Percentiles rank a stretch among this genome's conserved stretches.
phyloP scores from a whole-genome alignment of 192 early-diverging fungal species.

The Coemansia sp. region DNA sequence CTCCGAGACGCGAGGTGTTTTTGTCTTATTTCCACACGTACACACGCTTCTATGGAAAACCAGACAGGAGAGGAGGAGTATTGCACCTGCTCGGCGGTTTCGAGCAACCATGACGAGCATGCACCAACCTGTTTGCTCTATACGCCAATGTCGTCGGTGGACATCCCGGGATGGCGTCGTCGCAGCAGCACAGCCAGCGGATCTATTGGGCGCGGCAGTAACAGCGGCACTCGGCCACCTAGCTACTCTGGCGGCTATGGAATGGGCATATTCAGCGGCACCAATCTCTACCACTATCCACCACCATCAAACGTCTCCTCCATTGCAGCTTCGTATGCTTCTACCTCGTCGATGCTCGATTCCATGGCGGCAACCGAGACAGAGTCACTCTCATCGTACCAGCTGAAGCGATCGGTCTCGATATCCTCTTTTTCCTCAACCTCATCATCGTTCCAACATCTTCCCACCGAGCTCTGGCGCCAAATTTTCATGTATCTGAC shows the following conservation, averaged over 20 bases:
- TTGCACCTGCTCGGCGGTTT: conserved; percentile 49
- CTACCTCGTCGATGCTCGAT: conserved; percentile 53
- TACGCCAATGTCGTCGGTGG: conserved; percentile 49
- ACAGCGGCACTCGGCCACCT: conserved; percentile 27
- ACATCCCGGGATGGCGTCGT: conserved; percentile 35
- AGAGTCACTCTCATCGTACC: conserved; percentile 48
- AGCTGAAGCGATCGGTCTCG: conserved; percentile 36
- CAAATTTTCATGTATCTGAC: conserved; percentile 39
- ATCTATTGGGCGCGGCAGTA: conserved; percentile 23
- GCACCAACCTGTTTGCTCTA: conserved; percentile 51
- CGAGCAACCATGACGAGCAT: conserved; percentile 38
- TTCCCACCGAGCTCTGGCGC: conserved; percentile 49
- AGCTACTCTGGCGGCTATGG: conserved; percentile 46
- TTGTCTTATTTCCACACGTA: conserved; percentile 1
- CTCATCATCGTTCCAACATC: conserved; percentile 33
- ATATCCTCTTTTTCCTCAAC: conserved; percentile 49
- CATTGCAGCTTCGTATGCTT: conserved; percentile 50
- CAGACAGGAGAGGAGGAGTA: conserved; percentile 41
- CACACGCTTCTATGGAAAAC: conserved; percentile 27
- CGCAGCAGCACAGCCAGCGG: conserved; percentile 28
- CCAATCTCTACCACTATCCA: conserved; percentile 30
- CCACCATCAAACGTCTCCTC: conserved; percentile 49
- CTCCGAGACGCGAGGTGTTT: neutral
- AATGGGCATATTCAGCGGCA: conserved; percentile 33
- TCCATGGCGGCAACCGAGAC: conserved; percentile 50